Conservation (phyloP, 2,329 filamentous ascomycete species). For the Alternaria gansuensis region DNA sequence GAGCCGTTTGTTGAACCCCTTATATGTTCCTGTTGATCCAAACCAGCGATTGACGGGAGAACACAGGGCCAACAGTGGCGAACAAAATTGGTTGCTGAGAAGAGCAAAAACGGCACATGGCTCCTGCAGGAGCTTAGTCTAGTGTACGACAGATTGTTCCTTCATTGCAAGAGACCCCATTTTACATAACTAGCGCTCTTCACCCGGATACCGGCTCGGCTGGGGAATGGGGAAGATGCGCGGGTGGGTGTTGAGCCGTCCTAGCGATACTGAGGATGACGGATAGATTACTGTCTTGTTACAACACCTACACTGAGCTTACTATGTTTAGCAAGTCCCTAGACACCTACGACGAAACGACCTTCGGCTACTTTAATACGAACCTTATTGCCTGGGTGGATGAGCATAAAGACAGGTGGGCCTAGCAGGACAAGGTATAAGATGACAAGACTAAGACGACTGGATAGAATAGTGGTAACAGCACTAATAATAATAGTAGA, state of each 20-base stretch:
- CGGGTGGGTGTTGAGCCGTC: neutral
- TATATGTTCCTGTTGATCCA: neutral
- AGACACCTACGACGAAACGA: no score
- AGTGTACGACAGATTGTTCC: neutral
- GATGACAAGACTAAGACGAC: no score
- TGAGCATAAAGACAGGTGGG: no score
- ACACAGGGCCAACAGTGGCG: neutral
- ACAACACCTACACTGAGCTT: no score
- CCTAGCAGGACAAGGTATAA: no score
- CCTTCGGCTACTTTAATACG: no score
- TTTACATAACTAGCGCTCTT: neutral
- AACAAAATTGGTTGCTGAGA: neutral
- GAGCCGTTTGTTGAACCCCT: neutral
- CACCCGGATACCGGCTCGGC: neutral
- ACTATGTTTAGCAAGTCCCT: no score
- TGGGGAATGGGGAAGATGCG: neutral
- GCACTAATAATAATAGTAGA: no score
- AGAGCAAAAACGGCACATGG: neutral
- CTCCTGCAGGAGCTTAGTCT: neutral
- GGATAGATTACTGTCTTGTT: no score
- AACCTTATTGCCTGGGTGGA: no score
- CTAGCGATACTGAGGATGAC: no score
- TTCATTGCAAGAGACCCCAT: neutral
- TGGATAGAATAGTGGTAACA: no score
- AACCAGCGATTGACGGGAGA: conserved; percentile 4